These are phyloP conservation scores for Colletotrichum sp. DNA, from an alignment of 2,329 filamentous ascomycete species.

Conservation along the genomic window DNA sequence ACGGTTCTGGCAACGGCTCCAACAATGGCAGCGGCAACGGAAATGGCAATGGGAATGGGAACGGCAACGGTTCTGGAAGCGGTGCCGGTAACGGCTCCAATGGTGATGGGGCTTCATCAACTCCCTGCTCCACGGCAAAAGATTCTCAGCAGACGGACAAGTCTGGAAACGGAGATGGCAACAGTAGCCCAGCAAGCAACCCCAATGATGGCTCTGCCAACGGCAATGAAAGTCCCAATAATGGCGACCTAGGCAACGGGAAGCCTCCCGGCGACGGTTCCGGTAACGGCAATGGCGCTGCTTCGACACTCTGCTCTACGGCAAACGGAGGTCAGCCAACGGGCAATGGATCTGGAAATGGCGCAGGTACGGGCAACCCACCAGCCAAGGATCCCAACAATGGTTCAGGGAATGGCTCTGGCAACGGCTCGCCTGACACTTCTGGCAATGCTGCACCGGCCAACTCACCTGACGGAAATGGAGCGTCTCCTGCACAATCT, in stretches of 20 bases:
- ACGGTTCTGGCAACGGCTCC: not conserved
- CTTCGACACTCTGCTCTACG: not conserved
- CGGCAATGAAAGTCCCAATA: not conserved
- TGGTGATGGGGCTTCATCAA: not conserved
- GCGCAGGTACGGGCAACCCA: not conserved
- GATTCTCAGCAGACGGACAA: not conserved
- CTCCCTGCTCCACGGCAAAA: not conserved
- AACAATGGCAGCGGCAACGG: not conserved
- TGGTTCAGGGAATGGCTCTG: not conserved
- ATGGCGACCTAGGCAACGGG: not conserved
- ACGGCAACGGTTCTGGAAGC: not conserved
- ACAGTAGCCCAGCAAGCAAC: not conserved
- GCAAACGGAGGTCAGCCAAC: not conserved
- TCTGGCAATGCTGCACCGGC: not conserved
- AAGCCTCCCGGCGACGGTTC: not conserved
- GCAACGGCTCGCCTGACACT: not conserved
- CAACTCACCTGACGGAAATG: not conserved
- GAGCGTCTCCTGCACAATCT: not conserved
- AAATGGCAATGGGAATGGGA: not conserved
- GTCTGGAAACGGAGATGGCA: not conserved
- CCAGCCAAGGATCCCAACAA: not conserved
- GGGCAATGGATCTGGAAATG: not conserved
- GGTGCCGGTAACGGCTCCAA: not conserved
- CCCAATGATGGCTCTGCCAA: not conserved
- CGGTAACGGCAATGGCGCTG: not conserved